Evolutionary conservation across 768 basidiomycete species (phyloP).

Genomic region (Hygrocybe coccinea): DNA sequence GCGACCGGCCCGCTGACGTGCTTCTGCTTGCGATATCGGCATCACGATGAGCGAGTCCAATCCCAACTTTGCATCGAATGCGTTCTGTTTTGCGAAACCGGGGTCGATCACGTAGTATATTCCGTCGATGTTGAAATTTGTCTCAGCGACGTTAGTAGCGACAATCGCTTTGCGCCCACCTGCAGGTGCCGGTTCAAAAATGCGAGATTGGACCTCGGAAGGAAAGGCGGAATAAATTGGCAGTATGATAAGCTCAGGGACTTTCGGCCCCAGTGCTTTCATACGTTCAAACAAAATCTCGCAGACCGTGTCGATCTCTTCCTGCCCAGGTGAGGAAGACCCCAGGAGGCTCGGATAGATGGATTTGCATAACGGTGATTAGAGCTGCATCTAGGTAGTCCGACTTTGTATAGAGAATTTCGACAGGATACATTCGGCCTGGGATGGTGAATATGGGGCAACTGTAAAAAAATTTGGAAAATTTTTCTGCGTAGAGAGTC

Average conservation of each 20-base stretch:
- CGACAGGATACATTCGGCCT: conserved; percentile 97
- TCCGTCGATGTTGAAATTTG: conserved; percentile 94
- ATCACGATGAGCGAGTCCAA: conserved; percentile 99
- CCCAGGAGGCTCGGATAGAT: conserved; percentile 95
- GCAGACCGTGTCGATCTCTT: conserved; percentile 97
- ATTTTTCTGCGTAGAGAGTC: conserved; percentile 25
- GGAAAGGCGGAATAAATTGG: conserved; percentile 98
- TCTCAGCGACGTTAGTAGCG: conserved; percentile 98
- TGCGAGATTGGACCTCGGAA: conserved; percentile 95
- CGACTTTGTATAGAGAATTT: conserved; percentile 93
- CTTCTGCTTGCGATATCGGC: conserved; percentile 98
- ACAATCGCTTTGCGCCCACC: conserved; percentile 99
- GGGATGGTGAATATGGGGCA: conserved; percentile 99
- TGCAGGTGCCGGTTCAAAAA: conserved; percentile 96
- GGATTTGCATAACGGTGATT: conserved; percentile 99
- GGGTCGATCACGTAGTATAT: conserved; percentile 99
- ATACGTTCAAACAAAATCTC: conserved; percentile 98
- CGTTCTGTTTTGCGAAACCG: conserved; percentile 98
- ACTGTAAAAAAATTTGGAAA: conserved; percentile 97
- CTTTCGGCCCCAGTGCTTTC: conserved; percentile 98
- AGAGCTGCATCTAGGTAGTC: conserved; percentile 98
- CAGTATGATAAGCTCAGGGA: conserved; percentile 92
- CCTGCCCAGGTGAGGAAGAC: conserved; percentile 95
- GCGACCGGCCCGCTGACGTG: conserved; percentile 90
- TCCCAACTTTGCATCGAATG: conserved; percentile 92